Percentiles rank a stretch among this genome's conserved stretches.
These are phyloP conservation scores for Cenchrus purpureus DNA, from an alignment of 176 grass and related monocot genomes.

Conservation along the genomic window DNA sequence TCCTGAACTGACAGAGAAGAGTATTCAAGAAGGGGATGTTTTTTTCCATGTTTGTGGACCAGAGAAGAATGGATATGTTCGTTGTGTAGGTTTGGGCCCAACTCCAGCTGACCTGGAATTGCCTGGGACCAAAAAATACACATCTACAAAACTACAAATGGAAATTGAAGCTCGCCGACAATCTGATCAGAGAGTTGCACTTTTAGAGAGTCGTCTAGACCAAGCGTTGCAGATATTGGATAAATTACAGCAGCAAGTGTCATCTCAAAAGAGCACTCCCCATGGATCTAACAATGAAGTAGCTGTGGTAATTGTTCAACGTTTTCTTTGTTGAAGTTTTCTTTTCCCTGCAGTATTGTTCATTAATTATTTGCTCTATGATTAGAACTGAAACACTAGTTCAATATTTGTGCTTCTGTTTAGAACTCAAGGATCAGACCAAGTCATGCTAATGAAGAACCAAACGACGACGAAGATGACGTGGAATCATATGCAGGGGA, in stretches of 20 bases:
- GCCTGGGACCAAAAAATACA: background rate
- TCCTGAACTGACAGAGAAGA: background rate
- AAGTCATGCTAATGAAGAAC: background rate
- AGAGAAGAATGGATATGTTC: conserved; percentile 27
- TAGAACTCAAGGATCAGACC: background rate
- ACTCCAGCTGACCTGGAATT: background rate
- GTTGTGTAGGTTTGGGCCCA: background rate
- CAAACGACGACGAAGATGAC: background rate
- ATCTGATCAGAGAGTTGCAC: background rate
- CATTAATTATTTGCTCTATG: background rate
- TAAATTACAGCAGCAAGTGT: background rate
- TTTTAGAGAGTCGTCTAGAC: background rate
- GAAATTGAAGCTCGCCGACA: background rate
- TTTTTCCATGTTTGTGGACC: background rate
- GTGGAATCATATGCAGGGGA: background rate
- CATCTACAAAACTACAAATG: conserved; percentile 12
- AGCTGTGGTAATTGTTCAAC: background rate
- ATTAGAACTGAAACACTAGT: too few relatives aligned
- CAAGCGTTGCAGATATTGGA: background rate
- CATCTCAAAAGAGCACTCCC: conserved; percentile 10
- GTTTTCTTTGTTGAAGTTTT: background rate
- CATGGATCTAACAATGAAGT: conserved; percentile 4
- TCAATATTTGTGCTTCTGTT: background rate
- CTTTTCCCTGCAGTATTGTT: background rate
- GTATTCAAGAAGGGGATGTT: conserved; percentile 1